Percentiles rank a stretch among this genome's conserved stretches.
These are phyloP conservation scores for Bipolaris gigantea DNA, from an alignment of 2,329 filamentous ascomycete genomes.

Conservation along the genomic window DNA sequence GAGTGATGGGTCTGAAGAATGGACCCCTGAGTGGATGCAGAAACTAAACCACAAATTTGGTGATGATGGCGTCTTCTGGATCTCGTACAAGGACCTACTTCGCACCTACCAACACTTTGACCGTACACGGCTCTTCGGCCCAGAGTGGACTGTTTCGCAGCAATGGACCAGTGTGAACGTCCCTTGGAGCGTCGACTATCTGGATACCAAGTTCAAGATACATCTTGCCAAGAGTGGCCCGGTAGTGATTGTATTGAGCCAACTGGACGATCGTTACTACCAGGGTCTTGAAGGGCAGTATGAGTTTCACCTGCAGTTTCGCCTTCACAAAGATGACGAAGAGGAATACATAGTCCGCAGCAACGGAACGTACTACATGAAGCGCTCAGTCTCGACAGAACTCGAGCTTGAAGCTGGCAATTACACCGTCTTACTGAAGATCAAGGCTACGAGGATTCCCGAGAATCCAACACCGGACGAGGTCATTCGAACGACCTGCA, in stretches of 20 bases:
- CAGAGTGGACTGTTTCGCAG: slow-evolving; percentile 63
- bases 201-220: slow-evolving; percentile 62
- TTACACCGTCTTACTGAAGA: slow-evolving; percentile 75
- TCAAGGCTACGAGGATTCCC: slow-evolving; percentile 64
- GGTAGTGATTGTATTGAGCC: slow-evolving; percentile 61
- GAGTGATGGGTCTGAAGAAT: slow-evolving; percentile 81
- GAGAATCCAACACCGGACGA: slow-evolving; percentile 63
- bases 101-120: slow-evolving; percentile 63
- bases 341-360: slow-evolving; percentile 62
- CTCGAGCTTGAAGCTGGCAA: slow-evolving; percentile 72
- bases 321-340: slow-evolving; percentile 62
- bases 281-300: slow-evolving; percentile 60
- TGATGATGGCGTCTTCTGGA: slow-evolving; percentile 71
- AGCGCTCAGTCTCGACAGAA: slow-evolving; percentile 75
- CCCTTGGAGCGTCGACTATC: slow-evolving; percentile 63
- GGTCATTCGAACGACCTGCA: slow-evolving; percentile 66
- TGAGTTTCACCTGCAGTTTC: slow-evolving; percentile 60
- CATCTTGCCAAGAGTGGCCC: slow-evolving; percentile 56
- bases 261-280: slow-evolving; percentile 65
- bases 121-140: slow-evolving; percentile 62
- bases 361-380: slow-evolving; percentile 63
- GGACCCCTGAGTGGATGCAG: slow-evolving; percentile 77
- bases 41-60: slow-evolving; percentile 74
- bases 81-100: slow-evolving; percentile 61
- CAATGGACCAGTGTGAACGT: slow-evolving; percentile 64